Evolutionary conservation across 768 basidiomycete species (phyloP), one percentile per base, ranked within the genome.

Genomic region (Tremella mesenterica): DNA sequence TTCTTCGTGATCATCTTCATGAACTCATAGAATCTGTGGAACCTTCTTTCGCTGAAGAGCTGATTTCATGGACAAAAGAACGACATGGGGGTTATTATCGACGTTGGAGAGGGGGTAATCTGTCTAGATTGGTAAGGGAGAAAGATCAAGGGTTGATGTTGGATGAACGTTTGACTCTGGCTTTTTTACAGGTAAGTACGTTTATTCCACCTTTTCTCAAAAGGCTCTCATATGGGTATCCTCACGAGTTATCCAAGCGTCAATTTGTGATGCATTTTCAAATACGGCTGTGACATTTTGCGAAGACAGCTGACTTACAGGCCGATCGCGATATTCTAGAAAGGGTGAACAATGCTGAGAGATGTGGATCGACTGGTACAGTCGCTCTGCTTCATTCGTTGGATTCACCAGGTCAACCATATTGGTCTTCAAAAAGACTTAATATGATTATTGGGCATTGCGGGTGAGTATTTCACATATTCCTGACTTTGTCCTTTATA

Each of bases 381-480:
- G 81, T 95, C 1, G 88, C 83, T 0, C 78, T 97, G 33, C 76
- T 97, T n/a, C 92, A 97, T 59, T 85, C 88, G 23, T 77, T 97
- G 14, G 93, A 97, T 71, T 68, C 76, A 5, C 89, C 88, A 13
- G 77, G 64, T 4, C 56, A 80, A 4, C 86, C 92, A 0, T 97
- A 90, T 75, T 96, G 89, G 71, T 78, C 83, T 13, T 81, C 93
- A 1, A 68, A 84, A 51, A 80, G 76, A 57, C 70, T 96, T 18
- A 81, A 84, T 2, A 75, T 97, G 51, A 93, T 88, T 2, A 83
- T 96, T 26, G 91, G 89, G 12, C 95, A 99, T 72, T 85, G 86
- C 63, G 93, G 91, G 90, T 89, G 58, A 55, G 80, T 60, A 34
- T 26, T 14, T 44, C 43, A 3, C 49, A 8, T n/a, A 26, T 10